phyloP scores from a whole-genome alignment of 176 grass and related monocot species.

The Puccinellia tenuiflora region DNA sequence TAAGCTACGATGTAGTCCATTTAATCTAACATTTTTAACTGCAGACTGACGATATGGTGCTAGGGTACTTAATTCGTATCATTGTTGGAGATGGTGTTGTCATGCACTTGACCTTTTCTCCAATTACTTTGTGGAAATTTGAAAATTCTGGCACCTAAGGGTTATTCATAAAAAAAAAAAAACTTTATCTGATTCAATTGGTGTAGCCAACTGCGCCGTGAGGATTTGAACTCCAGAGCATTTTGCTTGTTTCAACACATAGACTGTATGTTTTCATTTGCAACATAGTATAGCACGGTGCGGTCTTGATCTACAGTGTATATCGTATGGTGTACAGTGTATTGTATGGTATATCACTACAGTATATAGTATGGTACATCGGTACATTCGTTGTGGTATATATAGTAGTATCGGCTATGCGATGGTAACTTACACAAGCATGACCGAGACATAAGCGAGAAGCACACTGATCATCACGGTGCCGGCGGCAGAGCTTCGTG shows the following conservation, averaged over 20 bases:
- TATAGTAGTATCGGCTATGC: neutral
- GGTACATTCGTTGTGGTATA: neutral
- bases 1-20: neutral
- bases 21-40: constrained; percentile 4
- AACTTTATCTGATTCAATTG: neutral
- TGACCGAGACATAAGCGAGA: constrained; percentile 23
- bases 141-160: neutral
- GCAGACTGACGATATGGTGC: neutral
- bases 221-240: neutral
- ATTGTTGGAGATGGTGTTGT: neutral
- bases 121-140: neutral
- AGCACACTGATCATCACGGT: constrained; percentile 17
- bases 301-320: neutral
- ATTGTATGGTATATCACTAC: constrained; percentile 19
- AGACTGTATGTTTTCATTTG: neutral
- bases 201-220: neutral
- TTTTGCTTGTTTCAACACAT: neutral
- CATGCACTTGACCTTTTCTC: neutral
- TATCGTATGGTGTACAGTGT: too few relatives aligned
- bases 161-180: neutral
- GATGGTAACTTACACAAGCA: constrained; percentile 22
- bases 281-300: neutral
- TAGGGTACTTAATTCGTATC: neutral
- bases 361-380: constrained; percentile 1
- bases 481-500: constrained; percentile 2